Evolutionary conservation across 345 rosid genomes (phyloP).

Genomic region (Excoecaria cochinchinensis): DNA sequence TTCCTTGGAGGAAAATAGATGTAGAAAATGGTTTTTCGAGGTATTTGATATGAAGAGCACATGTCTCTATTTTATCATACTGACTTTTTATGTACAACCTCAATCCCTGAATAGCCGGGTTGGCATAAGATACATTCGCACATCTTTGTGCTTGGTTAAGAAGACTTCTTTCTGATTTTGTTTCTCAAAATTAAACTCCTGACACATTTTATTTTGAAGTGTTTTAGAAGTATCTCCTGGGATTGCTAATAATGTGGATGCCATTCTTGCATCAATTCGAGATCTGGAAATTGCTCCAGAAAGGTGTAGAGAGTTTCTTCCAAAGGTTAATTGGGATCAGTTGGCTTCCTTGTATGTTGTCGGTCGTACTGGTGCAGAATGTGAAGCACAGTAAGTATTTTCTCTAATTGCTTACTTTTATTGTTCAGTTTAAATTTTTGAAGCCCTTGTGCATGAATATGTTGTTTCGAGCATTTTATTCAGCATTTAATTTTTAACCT

Average conservation of each 20-base stretch:
- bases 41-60: too few relatives aligned
- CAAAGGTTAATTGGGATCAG: conserved; percentile 76
- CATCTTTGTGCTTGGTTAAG: neutral
- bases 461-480: neutral
- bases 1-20: too few relatives aligned
- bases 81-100: neutral
- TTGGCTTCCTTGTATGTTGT: conserved; percentile 56
- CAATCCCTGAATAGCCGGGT: neutral
- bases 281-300: conserved; percentile 78
- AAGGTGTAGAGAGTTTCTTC: conserved; percentile 67
- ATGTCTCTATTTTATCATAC: neutral
- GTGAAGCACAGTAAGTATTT: conserved; percentile 71
- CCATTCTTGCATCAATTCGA: conserved; percentile 47
- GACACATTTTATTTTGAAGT: conserved; percentile 40
- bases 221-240: conserved; percentile 43
- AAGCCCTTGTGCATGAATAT: neutral
- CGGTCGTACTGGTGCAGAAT: conserved; percentile 79
- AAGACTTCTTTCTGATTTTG: conserved; percentile 1
- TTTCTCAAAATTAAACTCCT: conserved; percentile 14
- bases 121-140: neutral
- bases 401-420: conserved; percentile 12
- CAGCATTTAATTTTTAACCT: neutral
- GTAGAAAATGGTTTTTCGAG: too few relatives aligned
- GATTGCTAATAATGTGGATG: conserved; percentile 41
- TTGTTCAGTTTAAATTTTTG: neutral